Base-by-base conservation (phyloP, 352 stramenopile species). In the Phytophthora rubi region DNA sequence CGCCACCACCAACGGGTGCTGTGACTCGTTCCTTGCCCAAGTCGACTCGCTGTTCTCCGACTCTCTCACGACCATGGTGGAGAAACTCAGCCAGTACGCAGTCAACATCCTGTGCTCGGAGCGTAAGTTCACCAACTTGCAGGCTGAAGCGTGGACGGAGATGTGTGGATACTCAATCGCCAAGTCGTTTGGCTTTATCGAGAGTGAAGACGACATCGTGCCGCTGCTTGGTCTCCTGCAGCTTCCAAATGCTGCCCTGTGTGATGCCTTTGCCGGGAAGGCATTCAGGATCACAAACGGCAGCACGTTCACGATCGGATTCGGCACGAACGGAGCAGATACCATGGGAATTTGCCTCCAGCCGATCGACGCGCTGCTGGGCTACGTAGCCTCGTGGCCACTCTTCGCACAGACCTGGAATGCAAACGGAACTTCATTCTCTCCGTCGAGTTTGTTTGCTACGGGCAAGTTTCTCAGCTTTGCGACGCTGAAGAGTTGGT, bases 211-310 rank as follows among this genome's bases (percentile, higher is more conserved):
- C 39, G 65, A 59, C 39, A 39, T 35, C 21, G 23, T 53, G 21
- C 37, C 21, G 5, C 16, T 62, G 35, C 23, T 62, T 0, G n/a
- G 67, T n/a, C 49, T 75, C 42, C 7, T 78, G 0, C 76, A 87
- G 32, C 72, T 89, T 35, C 75, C 81, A 1, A 84, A 73, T 15
- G 55, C 73, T 12, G 70, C 76, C 59, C 77, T 77, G 28, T 89
- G 79, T 59, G 65, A 71, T 33, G 71, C 74, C 13, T 72, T 85
- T 42, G 62, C 56, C 2, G 79, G 76, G 6, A 57, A 76, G 26
- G 2, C 53, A 2, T 85, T 89, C 68, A 73, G 56, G 47, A 75
- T 67, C 37, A 79, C 81, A 0, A 63, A 63, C 4, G 70, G 73
- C 6, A 49, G 23, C 7, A 59, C 59, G 1, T 53, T 49, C 6